phyloP scores from a whole-genome alignment of 108 stramenopile species.

The Fragilariopsis cylindrus region DNA sequence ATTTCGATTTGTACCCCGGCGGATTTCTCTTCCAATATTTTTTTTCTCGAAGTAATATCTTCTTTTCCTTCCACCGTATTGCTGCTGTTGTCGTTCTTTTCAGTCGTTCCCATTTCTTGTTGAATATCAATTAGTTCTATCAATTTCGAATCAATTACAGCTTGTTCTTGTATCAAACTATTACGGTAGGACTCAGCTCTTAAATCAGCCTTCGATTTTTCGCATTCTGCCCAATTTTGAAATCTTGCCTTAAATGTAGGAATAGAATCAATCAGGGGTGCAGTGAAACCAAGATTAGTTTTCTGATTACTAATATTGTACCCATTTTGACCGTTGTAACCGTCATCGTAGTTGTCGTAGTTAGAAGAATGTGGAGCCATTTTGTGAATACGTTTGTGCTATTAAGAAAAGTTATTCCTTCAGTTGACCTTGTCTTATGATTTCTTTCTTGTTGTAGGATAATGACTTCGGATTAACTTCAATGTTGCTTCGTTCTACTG shows the following conservation, averaged over 20 bases:
- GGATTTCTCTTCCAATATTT: conserved; percentile 22
- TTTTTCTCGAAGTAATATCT: conserved; percentile 18
- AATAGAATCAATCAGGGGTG: conserved; percentile 26
- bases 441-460: too few species aligned
- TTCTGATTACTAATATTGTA: background rate
- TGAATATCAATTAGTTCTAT: conserved; percentile 27
- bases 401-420: too few species aligned
- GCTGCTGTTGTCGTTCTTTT: background rate
- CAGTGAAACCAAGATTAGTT: conserved; percentile 26
- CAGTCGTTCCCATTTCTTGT: conserved; percentile 30
- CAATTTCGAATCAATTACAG: conserved; percentile 28
- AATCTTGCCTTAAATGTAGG: conserved; percentile 22
- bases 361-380: too few species aligned
- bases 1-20: conserved; percentile 15
- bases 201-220: conserved; percentile 44
- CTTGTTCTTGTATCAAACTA: conserved; percentile 29
- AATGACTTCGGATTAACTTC: too few species aligned
- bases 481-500: too few species aligned
- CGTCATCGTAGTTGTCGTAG: too few species aligned
- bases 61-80: conserved; percentile 1
- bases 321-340: background rate
- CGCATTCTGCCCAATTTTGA: conserved; percentile 30
- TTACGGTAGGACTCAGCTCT: conserved; percentile 42
- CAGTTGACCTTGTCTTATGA: too few species aligned
- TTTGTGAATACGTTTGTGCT: too few species aligned